These are phyloP conservation scores for Dendrostoma leiphaemia DNA, from an alignment of 2,329 filamentous ascomycete species.

Conservation along the genomic window DNA sequence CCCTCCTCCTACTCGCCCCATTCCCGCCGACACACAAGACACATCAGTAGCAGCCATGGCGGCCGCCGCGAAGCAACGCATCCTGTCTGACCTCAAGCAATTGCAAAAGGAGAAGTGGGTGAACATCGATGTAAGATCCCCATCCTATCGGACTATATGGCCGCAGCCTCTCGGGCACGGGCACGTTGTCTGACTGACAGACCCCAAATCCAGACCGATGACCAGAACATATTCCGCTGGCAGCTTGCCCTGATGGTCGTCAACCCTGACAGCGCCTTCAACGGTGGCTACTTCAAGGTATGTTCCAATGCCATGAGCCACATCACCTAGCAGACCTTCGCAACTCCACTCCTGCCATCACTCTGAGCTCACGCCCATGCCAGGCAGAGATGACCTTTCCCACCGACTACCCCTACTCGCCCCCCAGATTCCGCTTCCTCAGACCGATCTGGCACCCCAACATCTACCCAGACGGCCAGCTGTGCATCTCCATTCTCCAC, in stretches of 20 bases:
- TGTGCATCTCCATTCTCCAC: slow-evolving; percentile 97
- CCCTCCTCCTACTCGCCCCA: background rate
- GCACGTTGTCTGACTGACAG: background rate
- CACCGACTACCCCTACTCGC: slow-evolving; percentile 83
- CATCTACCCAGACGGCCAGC: slow-evolving; percentile 82
- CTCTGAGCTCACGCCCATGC: background rate
- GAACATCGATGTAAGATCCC: slow-evolving; percentile 70
- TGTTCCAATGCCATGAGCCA: slow-evolving; percentile 18
- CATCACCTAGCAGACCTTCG: background rate
- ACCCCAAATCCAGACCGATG: slow-evolving; percentile 60
- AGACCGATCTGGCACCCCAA: slow-evolving; percentile 86
- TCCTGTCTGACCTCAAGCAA: slow-evolving; percentile 84
- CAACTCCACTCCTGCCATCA: no score
- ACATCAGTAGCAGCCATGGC: slow-evolving; percentile 35
- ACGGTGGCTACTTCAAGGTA: slow-evolving; percentile 86
- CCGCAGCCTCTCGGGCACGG: background rate
- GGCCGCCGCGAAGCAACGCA: slow-evolving; percentile 64
- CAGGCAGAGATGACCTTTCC: slow-evolving; percentile 84
- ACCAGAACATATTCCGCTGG: slow-evolving; percentile 86
- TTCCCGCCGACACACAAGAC: background rate
- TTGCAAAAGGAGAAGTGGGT: slow-evolving; percentile 92
- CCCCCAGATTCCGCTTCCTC: slow-evolving; percentile 84
- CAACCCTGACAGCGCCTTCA: slow-evolving; percentile 87
- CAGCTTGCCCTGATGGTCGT: slow-evolving; percentile 85
- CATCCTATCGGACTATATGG: slow-evolving; percentile 5